A percentile compares a stretch with the other conserved stretches of the same genome.
These are phyloP conservation scores for Cryphonectria carpinicola DNA, from an alignment of 2,329 filamentous ascomycete genomes.

Conservation along the genomic window DNA sequence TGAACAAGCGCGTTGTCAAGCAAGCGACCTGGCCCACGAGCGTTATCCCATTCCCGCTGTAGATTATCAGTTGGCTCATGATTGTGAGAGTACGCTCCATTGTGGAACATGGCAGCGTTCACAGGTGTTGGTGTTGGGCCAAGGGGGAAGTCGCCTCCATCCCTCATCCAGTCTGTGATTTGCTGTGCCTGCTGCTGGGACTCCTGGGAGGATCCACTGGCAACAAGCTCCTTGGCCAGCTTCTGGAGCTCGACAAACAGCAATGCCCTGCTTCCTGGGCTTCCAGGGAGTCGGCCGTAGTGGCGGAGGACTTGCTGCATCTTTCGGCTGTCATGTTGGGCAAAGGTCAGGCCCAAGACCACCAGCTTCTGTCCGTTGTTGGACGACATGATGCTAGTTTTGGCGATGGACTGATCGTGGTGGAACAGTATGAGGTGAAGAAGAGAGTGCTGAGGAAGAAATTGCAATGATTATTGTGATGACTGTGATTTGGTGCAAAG, in stretches of 20 bases:
- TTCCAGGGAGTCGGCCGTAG: conserved; percentile 19
- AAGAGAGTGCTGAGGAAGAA: background rate
- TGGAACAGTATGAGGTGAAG: background rate
- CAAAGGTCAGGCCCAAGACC: conserved; percentile 27
- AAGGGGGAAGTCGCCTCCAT: conserved; percentile 21
- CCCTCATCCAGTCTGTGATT: conserved; percentile 25
- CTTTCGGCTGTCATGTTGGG: conserved; percentile 27
- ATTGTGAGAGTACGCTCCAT: background rate
- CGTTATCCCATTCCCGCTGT: background rate
- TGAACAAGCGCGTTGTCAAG: background rate
- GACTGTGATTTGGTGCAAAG: background rate
- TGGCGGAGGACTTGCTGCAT: conserved; percentile 28
- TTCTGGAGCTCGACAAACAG: conserved; percentile 27
- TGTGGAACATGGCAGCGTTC: background rate
- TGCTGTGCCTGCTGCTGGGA: conserved; percentile 12
- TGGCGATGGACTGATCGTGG: background rate
- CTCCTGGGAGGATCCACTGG: background rate
- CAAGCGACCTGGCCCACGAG: background rate
- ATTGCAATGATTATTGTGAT: background rate
- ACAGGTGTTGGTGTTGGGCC: background rate
- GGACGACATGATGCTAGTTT: conserved; percentile 14
- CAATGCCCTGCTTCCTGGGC: conserved; percentile 17
- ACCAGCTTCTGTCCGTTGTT: conserved; percentile 27
- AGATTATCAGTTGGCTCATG: background rate
- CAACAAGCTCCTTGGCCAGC: conserved; percentile 21